Base-by-base conservation (phyloP, 225 moss, liverwort and hornwort species). In the Pleurozium schreberi region DNA sequence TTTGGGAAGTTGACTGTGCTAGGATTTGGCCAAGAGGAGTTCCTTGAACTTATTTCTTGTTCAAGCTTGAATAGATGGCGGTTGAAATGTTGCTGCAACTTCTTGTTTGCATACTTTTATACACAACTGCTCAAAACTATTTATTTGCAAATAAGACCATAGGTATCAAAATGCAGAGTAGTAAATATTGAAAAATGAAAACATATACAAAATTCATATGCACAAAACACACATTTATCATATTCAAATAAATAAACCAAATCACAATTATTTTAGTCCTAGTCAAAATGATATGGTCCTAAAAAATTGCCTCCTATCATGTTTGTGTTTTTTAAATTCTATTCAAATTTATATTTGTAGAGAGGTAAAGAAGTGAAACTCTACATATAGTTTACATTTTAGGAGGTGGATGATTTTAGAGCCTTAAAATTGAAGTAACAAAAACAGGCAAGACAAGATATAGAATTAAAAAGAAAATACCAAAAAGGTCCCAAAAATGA, bases 121-220 rank as follows among this genome's bases (percentile, higher is more conserved):
- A n/a, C n/a, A n/a, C n/a, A n/a, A n/a, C n/a, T n/a, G n/a, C n/a
- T n/a, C n/a, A n/a, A 95, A 95, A 89, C 94, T 94, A 77, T 95
- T 95, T 80, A 88, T 93, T 94, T 95, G 95, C 92, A 90, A 27
- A 52, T 71, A 90, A 59, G 86, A 74, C 36, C 57, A 90, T 33
- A 86, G 16, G 50, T 76, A 81, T 89, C 58, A 84, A 58, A 63
- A 89, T 59, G 63, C 61, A 70, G 52, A 69, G 64, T n/a, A 57
- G 53, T 60, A 73, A 60, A 28, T 8, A 21, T 34, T 34, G 87
- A 62, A 25, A 81, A 80, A 62, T 47, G 40, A 75, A 73, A 30
- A 60, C 65, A 52, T 31, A 67, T 74, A 31, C 49, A 82, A 31
- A 61, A 62, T 42, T 68, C 59, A 87, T 36, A 60, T 18, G 52